A percentile compares a stretch with the other conserved stretches of the same genome.
Evolutionary conservation across 2,329 filamentous ascomycete species (phyloP).

Genomic region (Zymoseptoria tritici): DNA sequence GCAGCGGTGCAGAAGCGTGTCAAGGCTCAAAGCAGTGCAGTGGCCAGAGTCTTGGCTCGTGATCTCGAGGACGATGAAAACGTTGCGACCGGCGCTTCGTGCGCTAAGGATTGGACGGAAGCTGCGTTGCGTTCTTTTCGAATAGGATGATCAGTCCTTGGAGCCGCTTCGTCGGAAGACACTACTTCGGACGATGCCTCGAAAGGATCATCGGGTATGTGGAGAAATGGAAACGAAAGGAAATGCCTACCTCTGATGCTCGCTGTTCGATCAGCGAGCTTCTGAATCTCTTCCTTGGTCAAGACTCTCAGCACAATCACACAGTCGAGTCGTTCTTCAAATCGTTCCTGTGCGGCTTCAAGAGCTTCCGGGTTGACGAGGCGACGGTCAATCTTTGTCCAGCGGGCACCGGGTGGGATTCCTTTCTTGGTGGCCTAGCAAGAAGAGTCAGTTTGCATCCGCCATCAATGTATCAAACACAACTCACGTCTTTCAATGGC

Average conservation of each 20-base stretch:
- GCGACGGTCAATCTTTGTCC: constrained; percentile 86
- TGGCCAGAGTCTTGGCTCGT: not conserved
- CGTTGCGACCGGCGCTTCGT: not conserved
- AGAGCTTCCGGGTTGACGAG: constrained; percentile 86
- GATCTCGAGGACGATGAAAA: not conserved
- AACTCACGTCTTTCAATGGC: constrained; percentile 67
- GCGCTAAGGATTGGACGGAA: not conserved
- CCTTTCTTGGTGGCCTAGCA: constrained; percentile 30
- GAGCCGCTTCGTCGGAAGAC: not conserved
- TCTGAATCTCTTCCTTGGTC: constrained; percentile 82
- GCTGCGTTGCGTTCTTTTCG: not conserved
- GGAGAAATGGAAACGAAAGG: not conserved
- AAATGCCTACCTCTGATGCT: constrained; percentile 56
- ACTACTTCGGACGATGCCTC: not conserved
- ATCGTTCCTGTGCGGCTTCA: constrained; percentile 79
- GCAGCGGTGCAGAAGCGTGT: not conserved
- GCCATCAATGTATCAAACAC: not conserved
- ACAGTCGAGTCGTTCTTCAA: constrained; percentile 84
- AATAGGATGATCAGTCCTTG: not conserved
- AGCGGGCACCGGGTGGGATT: constrained; percentile 61
- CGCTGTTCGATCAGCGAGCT: constrained; percentile 72
- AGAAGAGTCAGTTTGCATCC: constrained; percentile 5
- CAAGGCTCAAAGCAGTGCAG: not conserved
- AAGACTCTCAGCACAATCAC: constrained; percentile 87
- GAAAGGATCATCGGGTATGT: constrained; percentile 4